phyloP scores from a whole-genome alignment of 108 stramenopile species.

The Skeletonema potamos region DNA sequence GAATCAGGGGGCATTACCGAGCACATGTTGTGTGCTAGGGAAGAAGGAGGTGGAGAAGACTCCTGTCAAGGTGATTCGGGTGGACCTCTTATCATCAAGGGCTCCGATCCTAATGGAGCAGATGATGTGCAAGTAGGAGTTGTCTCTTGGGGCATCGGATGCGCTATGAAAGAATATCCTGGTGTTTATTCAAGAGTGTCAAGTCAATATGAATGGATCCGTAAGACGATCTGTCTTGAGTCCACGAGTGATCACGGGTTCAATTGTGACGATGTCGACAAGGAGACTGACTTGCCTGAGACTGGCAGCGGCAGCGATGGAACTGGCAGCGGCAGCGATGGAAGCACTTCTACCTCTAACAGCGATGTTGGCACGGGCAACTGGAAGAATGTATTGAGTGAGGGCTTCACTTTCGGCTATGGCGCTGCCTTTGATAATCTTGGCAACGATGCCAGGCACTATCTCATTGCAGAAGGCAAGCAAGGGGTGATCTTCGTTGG shows the following conservation, averaged over 20 bases:
- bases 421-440: neutral
- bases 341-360: neutral
- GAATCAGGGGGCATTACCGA: conserved; percentile 25
- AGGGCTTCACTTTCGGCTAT: neutral
- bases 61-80: conserved; percentile 37
- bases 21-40: conserved; percentile 35
- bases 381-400: neutral
- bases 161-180: conserved; percentile 28
- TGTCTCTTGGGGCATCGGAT: conserved; percentile 34
- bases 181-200: conserved; percentile 43
- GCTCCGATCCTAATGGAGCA: neutral
- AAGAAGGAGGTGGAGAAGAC: conserved; percentile 5
- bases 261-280: neutral
- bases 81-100: conserved; percentile 38
- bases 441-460: neutral
- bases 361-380: neutral
- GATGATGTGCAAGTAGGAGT: conserved; percentile 42
- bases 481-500: neutral
- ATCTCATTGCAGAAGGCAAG: neutral
- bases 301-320: too few relatives aligned
- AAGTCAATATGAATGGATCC: conserved; percentile 28
- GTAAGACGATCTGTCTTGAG: neutral
- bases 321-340: too few relatives aligned
- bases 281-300: neutral
- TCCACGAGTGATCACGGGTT: neutral